A percentile compares a stretch with the other conserved stretches of the same genome.
Evolutionary conservation across 768 basidiomycete species (phyloP).

Genomic region (Hygrophorus russula): DNA sequence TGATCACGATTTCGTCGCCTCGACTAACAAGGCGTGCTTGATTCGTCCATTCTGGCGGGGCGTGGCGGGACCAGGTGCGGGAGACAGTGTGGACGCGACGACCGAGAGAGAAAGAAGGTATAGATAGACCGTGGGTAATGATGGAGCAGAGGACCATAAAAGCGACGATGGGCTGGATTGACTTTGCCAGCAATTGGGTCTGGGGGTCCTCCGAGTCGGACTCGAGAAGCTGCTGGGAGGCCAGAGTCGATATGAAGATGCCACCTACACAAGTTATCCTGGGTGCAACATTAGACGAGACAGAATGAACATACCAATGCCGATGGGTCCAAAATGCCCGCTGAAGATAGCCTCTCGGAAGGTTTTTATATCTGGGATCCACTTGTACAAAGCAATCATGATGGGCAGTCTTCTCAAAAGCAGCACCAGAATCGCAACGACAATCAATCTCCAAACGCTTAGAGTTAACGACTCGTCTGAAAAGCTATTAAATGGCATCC

Average conservation of each 20-base stretch:
- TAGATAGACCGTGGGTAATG: constrained; percentile 80
- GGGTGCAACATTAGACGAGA: not conserved
- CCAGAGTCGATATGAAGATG: constrained; percentile 86
- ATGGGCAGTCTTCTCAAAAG: constrained; percentile 74
- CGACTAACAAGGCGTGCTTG: constrained; percentile 61
- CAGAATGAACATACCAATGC: constrained; percentile 39
- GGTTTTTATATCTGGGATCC: constrained; percentile 95
- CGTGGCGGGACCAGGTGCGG: constrained; percentile 81
- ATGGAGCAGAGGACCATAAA: constrained; percentile 94
- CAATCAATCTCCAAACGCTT: constrained; percentile 74
- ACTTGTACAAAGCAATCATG: constrained; percentile 77
- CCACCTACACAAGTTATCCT: constrained; percentile 42
- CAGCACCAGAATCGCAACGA: constrained; percentile 75
- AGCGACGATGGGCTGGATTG: constrained; percentile 87
- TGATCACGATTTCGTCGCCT: constrained; percentile 70
- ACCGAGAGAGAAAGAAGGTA: constrained; percentile 89
- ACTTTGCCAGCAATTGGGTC: constrained; percentile 51
- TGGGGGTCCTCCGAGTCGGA: constrained; percentile 39
- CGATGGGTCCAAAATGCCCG: constrained; percentile 91
- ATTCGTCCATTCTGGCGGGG: constrained; percentile 75
- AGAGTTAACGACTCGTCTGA: constrained; percentile 53
- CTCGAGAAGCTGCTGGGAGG: constrained; percentile 42
- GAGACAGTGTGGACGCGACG: constrained; percentile 84
- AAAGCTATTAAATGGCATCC: constrained; percentile 90
- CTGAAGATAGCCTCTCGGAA: constrained; percentile 88